Conservation (phyloP, 2,329 filamentous ascomycete genomes). For the Magnaporthiopsis poae region DNA sequence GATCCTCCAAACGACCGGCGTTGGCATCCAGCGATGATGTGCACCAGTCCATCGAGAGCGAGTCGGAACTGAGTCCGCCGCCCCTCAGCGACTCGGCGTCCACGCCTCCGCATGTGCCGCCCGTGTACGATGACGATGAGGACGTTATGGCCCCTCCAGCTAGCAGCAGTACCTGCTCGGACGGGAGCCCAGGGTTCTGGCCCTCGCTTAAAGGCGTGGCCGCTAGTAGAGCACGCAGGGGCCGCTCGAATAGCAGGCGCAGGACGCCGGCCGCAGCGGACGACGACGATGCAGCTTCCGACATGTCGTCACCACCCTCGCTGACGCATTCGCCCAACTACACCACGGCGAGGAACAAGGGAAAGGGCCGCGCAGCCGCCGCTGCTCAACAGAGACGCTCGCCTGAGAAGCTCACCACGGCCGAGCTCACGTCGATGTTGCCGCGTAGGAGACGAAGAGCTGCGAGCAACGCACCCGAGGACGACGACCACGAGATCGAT, state of each 20-base stretch:
- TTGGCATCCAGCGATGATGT: slow-evolving; percentile 13
- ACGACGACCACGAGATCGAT: slow-evolving; percentile 27
- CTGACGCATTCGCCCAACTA: slow-evolving; percentile 58
- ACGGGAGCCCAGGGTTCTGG: slow-evolving; percentile 35
- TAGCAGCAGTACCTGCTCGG: slow-evolving; percentile 37
- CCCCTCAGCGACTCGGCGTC: slow-evolving; percentile 8
- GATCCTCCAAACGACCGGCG: slow-evolving; percentile 22
- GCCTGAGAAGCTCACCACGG: slow-evolving; percentile 35
- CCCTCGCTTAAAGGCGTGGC: slow-evolving; percentile 43
- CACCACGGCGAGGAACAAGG: slow-evolving; percentile 16
- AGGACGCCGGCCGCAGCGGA: slow-evolving; percentile 29
- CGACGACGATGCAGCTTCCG: slow-evolving; percentile 35
- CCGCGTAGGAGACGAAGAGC: slow-evolving; percentile 39
- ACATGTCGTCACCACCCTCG: slow-evolving; percentile 54
- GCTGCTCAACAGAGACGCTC: slow-evolving; percentile 15
- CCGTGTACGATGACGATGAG: slow-evolving; percentile 26
- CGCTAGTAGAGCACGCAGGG: slow-evolving; percentile 25
- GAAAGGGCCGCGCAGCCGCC: slow-evolving; percentile 16
- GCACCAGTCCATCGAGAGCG: slow-evolving; percentile 18
- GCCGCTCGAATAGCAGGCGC: slow-evolving; percentile 12
- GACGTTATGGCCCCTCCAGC: slow-evolving; percentile 45
- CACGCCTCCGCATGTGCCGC: slow-evolving; percentile 10
- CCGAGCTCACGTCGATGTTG: slow-evolving; percentile 43
- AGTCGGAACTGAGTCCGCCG: slow-evolving; percentile 10
- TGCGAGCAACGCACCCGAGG: slow-evolving; percentile 14